Base-by-base conservation (phyloP, 768 basidiomycete genomes). In the Lactifluus hygrophoroides region DNA sequence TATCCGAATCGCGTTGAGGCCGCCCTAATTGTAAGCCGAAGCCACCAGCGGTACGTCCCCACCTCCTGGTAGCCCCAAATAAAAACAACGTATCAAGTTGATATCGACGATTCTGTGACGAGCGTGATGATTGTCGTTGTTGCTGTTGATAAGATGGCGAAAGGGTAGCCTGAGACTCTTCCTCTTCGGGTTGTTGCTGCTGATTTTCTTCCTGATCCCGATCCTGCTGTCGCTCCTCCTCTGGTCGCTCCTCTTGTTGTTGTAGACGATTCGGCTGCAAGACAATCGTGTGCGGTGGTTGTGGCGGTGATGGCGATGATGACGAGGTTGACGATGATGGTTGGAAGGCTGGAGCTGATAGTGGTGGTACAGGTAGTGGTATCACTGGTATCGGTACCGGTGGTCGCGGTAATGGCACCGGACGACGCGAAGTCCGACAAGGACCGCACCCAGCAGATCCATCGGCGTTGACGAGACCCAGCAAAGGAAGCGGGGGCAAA, bases 191-290 rank as follows among this genome's bases (percentile, higher is more conserved):
- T n/a, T n/a, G n/a, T 21, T 13, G 25, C 25, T 48, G 37, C 17
- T 21, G n/a, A 16, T 21, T 27, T 7, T 55, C 28, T 2, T 28
- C 5, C 4, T 27, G 32, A 10, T 5, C 1, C 19, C n/a, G 35
- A 19, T 40, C 16, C n/a, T 9, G 13, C 46, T 28, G 27, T 13
- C 40, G 23, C 16, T 14, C 23, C 6, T 25, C 32, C 25, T 28
- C n/a, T n/a, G n/a, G n/a, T n/a, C n/a, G n/a, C n/a, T n/a, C n/a
- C n/a, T n/a, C n/a, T n/a, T n/a, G n/a, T n/a, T n/a, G n/a, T 7
- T 2, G 25, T 9, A 51, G 25, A n/a, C 56, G 42, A 57, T 57
- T 57, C 3, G 56, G 56, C 42, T 7, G 49, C 16, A 57, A 16
- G 14, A 37, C 25, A 14, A 57, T 30, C 17, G 23, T 25, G 50